Evolutionary conservation across 768 basidiomycete genomes (phyloP), one percentile per base, ranked within the genome.

Genomic region (Clitopilus passeckerianus): DNA sequence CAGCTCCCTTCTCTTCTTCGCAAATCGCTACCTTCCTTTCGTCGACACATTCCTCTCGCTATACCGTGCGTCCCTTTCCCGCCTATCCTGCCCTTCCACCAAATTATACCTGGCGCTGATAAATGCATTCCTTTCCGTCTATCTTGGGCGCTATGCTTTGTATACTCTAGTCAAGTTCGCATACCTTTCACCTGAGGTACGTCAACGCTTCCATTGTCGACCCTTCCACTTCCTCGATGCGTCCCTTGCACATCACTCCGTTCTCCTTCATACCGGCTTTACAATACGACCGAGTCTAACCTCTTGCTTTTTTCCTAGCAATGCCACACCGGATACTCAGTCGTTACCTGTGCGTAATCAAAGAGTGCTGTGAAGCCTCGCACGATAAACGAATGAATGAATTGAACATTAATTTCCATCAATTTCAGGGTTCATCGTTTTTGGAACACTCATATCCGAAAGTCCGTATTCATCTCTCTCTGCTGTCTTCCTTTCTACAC

Each of bases 401-500:
- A 18, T 41, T 41, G 37, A 9, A 41, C n/a, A 41, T 41, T 41
- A 41, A 41, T 15, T 41, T 41, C 12, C 22, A 18, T 16, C 23
- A 30, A 30, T 35, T 53, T 16, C 30, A 72, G 66, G 68, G 62
- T 66, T 77, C 27, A 75, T 77, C 23, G 69, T 73, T 18, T 22
- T 70, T 10, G 77, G 77, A 20, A 70, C 75, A 10, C 58, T 76
- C 24, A 58, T 75, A 5, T 75, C 75, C 0, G 76, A 78, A 71
- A 63, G 75, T 75, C 18, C 5, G 65, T 56, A 1, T 23, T 34
- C 30, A 16, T 30, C 53, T 46, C 34, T 20, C 56, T 27, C 30
- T 30, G 27, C 27, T 30, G 27, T 30, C 23, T 46, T 12, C 41
- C 43, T 30, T 1, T 20, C 50, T 18, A 1, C 23, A 10, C 22